Percentiles rank a stretch among this genome's conserved stretches.
Evolutionary conservation across 352 stramenopile species (phyloP).

Genomic region (Phytophthora sp.): DNA sequence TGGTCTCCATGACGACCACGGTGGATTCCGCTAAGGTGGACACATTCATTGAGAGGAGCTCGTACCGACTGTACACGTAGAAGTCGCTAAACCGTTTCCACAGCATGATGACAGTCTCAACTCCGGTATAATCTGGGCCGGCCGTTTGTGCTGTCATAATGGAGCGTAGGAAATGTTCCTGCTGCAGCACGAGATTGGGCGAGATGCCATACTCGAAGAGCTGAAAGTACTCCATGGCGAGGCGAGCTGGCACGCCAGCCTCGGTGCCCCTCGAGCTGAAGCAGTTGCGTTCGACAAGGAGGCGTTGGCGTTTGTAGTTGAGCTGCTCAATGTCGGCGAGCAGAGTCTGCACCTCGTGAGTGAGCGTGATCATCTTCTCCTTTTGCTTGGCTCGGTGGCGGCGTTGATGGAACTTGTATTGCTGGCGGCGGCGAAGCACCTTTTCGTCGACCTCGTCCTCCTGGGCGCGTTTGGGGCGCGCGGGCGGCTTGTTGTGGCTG

Average conservation of each 20-base stretch:
- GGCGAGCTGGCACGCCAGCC: conserved; percentile 34
- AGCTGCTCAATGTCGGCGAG: conserved; percentile 46
- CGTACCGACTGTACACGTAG: conserved; percentile 46
- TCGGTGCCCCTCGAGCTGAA: conserved; percentile 37
- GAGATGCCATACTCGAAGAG: conserved; percentile 59
- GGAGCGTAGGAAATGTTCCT: conserved; percentile 61
- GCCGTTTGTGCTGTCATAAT: conserved; percentile 49
- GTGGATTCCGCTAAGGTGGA: conserved; percentile 42
- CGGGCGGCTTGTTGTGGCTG: conserved; percentile 10
- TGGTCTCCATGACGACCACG: conserved; percentile 49
- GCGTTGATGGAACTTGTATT: conserved; percentile 77
- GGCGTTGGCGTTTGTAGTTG: conserved; percentile 29
- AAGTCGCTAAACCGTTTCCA: conserved; percentile 59
- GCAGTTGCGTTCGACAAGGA: conserved; percentile 38
- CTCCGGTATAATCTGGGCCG: conserved; percentile 58
- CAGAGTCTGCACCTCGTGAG: conserved; percentile 48
- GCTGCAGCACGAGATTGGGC: conserved; percentile 11
- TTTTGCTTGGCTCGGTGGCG: conserved; percentile 75
- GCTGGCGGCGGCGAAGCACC: conserved; percentile 45
- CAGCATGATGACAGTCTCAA: conserved; percentile 47
- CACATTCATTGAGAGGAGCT: conserved; percentile 39
- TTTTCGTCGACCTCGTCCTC: conserved; percentile 42
- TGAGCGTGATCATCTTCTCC: conserved; percentile 44
- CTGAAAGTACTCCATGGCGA: conserved; percentile 60
- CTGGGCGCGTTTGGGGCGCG: conserved; percentile 3